Conservation (phyloP, 2,329 filamentous ascomycete genomes). For the Xylariales sp. region DNA sequence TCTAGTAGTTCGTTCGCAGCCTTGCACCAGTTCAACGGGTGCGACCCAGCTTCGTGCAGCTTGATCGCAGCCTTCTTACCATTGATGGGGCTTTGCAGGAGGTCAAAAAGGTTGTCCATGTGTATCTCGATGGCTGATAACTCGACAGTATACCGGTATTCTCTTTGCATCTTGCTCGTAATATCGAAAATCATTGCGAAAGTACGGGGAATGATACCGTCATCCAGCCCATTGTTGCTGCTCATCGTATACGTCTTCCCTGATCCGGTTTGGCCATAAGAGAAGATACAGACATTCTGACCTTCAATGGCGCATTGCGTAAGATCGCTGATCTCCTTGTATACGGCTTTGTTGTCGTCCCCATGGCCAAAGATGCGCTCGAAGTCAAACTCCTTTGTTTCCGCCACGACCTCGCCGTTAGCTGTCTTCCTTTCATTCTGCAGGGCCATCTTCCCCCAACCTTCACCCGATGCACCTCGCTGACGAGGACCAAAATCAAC, state of each 20-base stretch:
- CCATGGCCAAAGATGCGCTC: constrained; percentile 81
- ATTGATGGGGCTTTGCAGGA: constrained; percentile 54
- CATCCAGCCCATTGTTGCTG: constrained; percentile 32
- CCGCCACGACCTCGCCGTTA: constrained; percentile 64
- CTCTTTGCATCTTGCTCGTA: constrained; percentile 65
- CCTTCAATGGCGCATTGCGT: constrained; percentile 89
- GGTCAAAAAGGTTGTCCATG: constrained; percentile 88
- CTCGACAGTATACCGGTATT: constrained; percentile 67
- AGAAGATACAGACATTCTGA: constrained; percentile 96
- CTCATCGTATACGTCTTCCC: constrained; percentile 97
- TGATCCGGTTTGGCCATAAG: constrained; percentile 92
- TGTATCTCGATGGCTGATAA: constrained; percentile 97
- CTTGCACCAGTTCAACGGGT: constrained; percentile 64
- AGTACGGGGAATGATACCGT: constrained; percentile 90
- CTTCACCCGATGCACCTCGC: constrained; percentile 63
- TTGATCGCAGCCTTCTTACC: constrained; percentile 85
- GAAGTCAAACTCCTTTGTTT: constrained; percentile 79
- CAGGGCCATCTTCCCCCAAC: constrained; percentile 73
- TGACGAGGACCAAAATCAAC: constrained; percentile 39
- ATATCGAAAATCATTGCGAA: constrained; percentile 87
- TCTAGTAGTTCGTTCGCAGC: constrained; percentile 72
- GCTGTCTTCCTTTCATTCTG: constrained; percentile 74
- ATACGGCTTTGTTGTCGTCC: constrained; percentile 76
- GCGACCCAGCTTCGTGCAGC: constrained; percentile 51
- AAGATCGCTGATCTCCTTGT: constrained; percentile 88